These are phyloP conservation scores for Tetrahymena borealis DNA, from an alignment of 73 alveolate species.

Conservation along the genomic window DNA sequence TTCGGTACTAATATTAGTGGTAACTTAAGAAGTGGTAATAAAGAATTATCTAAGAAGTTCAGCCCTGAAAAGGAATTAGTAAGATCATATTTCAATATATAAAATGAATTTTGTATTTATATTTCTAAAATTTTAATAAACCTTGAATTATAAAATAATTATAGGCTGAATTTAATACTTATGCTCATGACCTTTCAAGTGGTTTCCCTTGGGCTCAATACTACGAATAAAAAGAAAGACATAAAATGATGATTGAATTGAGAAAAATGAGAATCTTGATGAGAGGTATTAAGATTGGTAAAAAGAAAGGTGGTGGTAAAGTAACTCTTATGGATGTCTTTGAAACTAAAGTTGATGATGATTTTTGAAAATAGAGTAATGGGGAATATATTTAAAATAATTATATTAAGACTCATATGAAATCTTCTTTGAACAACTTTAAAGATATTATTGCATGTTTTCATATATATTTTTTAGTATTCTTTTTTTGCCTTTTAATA, in stretches of 20 bases:
- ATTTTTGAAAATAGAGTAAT: neutral
- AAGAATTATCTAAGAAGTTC: neutral
- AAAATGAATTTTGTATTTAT: neutral
- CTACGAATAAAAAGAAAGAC: constrained; percentile 14
- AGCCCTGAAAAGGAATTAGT: neutral
- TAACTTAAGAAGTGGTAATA: constrained; percentile 36
- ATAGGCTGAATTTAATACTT: constrained; percentile 12
- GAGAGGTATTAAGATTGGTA: constrained; percentile 67
- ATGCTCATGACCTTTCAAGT: constrained; percentile 10
- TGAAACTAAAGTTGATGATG: constrained; percentile 23
- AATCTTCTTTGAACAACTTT: too few species aligned
- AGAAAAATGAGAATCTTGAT: constrained; percentile 48
- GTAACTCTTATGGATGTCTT: constrained; percentile 43
- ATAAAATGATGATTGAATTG: constrained; percentile 24
- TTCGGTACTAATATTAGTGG: constrained; percentile 62
- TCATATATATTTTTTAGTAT: neutral
- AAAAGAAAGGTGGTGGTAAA: constrained; percentile 43
- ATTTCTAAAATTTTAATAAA: constrained; percentile 1
- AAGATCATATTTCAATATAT: neutral
- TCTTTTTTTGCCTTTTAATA: neutral
- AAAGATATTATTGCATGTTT: neutral
- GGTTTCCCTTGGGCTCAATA: constrained; percentile 44
- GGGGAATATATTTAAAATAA: neutral
- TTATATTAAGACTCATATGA: too few species aligned
- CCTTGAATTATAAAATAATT: neutral